Evolutionary conservation across 1,139 yeast genomes (phyloP).

Genomic region (Pichia sp.): DNA sequence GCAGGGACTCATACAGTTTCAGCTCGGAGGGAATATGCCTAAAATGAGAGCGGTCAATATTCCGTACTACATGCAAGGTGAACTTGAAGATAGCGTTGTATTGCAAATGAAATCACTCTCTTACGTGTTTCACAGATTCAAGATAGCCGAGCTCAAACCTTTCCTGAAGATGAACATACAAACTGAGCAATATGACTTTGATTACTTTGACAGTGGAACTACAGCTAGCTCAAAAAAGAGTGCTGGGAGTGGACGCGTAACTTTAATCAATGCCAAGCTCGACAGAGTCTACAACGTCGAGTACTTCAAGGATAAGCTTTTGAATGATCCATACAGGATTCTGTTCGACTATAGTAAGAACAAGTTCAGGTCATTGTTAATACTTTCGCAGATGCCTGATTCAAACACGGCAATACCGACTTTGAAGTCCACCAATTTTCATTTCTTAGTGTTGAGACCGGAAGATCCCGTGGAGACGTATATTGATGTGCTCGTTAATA

Average conservation of each 20-base stretch:
- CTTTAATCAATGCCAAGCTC: slow-evolving; percentile 32
- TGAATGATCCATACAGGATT: slow-evolving; percentile 52
- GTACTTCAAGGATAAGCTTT: slow-evolving; percentile 36
- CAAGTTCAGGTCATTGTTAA: slow-evolving; percentile 53
- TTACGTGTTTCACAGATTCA: slow-evolving; percentile 49
- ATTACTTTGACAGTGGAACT: slow-evolving; percentile 7
- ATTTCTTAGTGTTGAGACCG: slow-evolving; percentile 39
- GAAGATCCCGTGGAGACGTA: slow-evolving; percentile 38
- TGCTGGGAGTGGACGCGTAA: background rate
- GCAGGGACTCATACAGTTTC: too few relatives aligned
- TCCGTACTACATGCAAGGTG: slow-evolving; percentile 44
- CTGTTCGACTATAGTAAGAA: slow-evolving; percentile 59
- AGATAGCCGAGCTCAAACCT: slow-evolving; percentile 38
- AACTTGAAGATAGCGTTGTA: slow-evolving; percentile 47
- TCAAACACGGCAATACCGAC: slow-evolving; percentile 25
- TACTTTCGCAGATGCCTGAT: slow-evolving; percentile 42
- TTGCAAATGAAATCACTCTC: slow-evolving; percentile 50
- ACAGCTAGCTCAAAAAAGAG: background rate
- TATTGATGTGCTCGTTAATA: slow-evolving; percentile 31
- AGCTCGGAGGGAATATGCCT: too few relatives aligned
- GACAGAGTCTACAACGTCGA: slow-evolving; percentile 47
- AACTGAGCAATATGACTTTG: slow-evolving; percentile 17
- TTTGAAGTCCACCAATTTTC: slow-evolving; percentile 30
- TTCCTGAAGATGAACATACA: slow-evolving; percentile 26
- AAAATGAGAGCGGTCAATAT: slow-evolving; percentile 26